Percentiles rank a stretch among this genome's conserved stretches.
Evolutionary conservation across 2,329 filamentous ascomycete genomes (phyloP).

Genomic region (Penicillium fuscoglaucum): DNA sequence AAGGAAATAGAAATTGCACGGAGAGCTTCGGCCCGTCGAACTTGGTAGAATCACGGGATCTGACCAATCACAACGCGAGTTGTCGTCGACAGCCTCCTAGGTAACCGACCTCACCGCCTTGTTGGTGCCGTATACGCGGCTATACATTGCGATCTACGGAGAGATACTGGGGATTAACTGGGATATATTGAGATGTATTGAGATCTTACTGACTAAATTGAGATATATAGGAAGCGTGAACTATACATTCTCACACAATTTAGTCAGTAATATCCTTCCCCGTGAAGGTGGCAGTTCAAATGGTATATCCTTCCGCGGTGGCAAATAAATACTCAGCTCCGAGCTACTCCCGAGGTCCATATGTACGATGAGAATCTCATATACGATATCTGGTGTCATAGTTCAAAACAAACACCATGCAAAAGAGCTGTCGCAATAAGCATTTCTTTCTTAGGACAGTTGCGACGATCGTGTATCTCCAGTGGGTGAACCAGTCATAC

Average conservation of each 20-base stretch:
- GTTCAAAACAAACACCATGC: background rate
- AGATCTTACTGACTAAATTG: background rate
- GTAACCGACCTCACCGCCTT: slow-evolving; percentile 22
- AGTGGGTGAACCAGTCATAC: slow-evolving; percentile 2
- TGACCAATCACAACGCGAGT: slow-evolving; percentile 19
- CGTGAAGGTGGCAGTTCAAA: background rate
- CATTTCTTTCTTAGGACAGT: background rate
- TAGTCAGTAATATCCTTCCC: background rate
- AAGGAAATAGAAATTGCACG: slow-evolving; percentile 37
- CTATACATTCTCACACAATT: background rate
- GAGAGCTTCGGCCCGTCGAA: slow-evolving; percentile 42
- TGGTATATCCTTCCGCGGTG: background rate
- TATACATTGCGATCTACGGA: background rate
- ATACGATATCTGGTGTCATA: background rate
- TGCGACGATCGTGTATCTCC: background rate
- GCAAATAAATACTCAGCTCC: background rate
- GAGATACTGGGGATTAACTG: background rate
- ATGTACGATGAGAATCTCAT: background rate
- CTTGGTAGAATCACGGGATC: slow-evolving; percentile 36
- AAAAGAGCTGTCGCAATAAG: background rate
- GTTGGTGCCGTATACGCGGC: background rate
- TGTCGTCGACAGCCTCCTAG: slow-evolving; percentile 5
- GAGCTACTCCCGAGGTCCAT: background rate
- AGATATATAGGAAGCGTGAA: background rate
- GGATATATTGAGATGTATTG: background rate